Conservation (phyloP, 768 basidiomycete genomes). For the Tephrocybe rancida region DNA sequence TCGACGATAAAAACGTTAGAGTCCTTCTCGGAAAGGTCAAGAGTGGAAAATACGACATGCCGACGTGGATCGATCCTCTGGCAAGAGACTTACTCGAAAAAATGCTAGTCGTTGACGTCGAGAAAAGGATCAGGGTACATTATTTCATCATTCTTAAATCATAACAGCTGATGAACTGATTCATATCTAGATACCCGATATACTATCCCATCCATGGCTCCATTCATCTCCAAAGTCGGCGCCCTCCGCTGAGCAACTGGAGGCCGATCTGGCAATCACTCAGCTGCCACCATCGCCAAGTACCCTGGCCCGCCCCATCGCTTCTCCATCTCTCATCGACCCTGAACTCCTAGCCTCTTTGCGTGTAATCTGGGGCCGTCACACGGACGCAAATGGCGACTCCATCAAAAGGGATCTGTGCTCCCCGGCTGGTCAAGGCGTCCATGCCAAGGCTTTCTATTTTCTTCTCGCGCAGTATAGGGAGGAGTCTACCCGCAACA, state of each 20-base stretch:
- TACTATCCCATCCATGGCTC: conserved; percentile 87
- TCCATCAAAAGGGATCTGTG: conserved; percentile 67
- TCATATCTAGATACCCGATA: conserved; percentile 73
- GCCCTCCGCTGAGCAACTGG: conserved; percentile 18
- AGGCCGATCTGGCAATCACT: conserved; percentile 22
- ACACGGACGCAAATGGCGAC: conserved; percentile 55
- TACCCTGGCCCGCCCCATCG: conserved; percentile 69
- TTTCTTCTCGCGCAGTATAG: conserved; percentile 79
- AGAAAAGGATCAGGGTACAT: conserved; percentile 76
- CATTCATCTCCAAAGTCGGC: conserved; percentile 24
- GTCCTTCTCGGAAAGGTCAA: conserved; percentile 85
- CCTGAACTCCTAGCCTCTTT: conserved; percentile 77
- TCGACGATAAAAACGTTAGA: conserved; percentile 88
- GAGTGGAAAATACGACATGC: conserved; percentile 82
- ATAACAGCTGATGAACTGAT: neutral
- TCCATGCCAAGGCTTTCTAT: conserved; percentile 87
- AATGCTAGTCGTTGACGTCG: conserved; percentile 89
- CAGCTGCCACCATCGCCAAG: conserved; percentile 64
- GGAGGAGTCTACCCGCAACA: conserved; percentile 48
- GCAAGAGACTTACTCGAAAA: conserved; percentile 82
- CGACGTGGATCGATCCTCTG: conserved; percentile 75
- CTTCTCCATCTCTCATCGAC: conserved; percentile 72
- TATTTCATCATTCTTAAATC: neutral
- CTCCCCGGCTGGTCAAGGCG: conserved; percentile 67
- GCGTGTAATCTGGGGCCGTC: conserved; percentile 81